A percentile compares a stretch with the other conserved stretches of the same genome.
Evolutionary conservation across 768 basidiomycete genomes (phyloP).

Genomic region (Lactarius akahatsu): DNA sequence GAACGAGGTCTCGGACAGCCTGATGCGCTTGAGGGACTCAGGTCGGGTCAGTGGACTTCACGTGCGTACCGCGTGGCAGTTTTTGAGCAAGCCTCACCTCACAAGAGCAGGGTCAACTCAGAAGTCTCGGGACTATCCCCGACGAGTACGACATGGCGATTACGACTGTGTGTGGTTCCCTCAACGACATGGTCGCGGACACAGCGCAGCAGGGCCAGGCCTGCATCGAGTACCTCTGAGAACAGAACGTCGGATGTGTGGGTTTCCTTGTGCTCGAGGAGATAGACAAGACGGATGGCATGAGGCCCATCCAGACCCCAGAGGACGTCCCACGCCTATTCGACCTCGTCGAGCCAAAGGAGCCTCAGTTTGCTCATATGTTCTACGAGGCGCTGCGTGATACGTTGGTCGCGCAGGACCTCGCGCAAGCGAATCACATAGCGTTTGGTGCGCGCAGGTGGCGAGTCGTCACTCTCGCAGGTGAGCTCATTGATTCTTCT

Average conservation of each 20-base stretch:
- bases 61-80: no score
- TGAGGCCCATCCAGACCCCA: no score
- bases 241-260: conserved; percentile 88
- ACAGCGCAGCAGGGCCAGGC: conserved; percentile 85
- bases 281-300: no score
- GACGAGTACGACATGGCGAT: conserved; percentile 96
- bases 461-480: conserved; percentile 92
- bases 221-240: conserved; percentile 89
- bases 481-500: conserved; percentile 90
- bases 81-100: no score
- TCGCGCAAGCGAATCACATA: conserved; percentile 93
- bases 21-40: no score
- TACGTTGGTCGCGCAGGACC: conserved; percentile 87
- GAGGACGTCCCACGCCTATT: conserved; percentile 32
- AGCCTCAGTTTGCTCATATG: conserved; percentile 74
- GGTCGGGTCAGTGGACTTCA: no score
- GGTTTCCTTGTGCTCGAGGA: conserved; percentile 75
- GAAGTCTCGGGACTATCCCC: conserved; percentile 90
- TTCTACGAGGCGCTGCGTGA: conserved; percentile 87
- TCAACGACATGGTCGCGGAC: conserved; percentile 46
- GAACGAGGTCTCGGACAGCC: no score
- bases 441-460: conserved; percentile 77
- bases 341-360: conserved; percentile 91
- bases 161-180: conserved; percentile 38
- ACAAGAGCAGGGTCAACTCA: conserved; percentile 75